Evolutionary conservation across 1,284 basidiomycete species (phyloP).

Genomic region (Mycosarcoma maydis): DNA sequence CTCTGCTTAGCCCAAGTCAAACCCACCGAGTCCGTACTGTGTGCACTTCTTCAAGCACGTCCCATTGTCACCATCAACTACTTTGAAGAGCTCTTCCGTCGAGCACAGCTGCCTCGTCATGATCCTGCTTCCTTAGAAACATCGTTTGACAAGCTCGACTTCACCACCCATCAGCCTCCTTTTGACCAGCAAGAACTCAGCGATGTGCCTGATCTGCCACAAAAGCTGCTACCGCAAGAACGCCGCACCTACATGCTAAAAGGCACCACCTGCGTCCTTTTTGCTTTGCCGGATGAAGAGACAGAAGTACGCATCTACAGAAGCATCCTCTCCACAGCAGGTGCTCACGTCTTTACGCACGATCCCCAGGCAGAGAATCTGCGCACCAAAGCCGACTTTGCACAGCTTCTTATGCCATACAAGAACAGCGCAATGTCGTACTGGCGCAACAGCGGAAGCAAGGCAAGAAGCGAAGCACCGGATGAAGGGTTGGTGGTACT

Average conservation of each 20-base stretch:
- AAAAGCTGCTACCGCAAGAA: conserved; percentile 19
- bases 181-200: conserved; percentile 31
- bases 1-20: conserved; percentile 41
- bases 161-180: conserved; percentile 27
- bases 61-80: conserved; percentile 44
- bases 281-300: conserved; percentile 33
- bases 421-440: conserved; percentile 43
- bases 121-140: conserved; percentile 42
- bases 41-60: conserved; percentile 29
- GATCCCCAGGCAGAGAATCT: conserved; percentile 27
- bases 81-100: conserved; percentile 42
- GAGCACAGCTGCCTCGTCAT: conserved; percentile 30
- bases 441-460: conserved; percentile 34
- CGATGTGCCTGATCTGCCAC: conserved; percentile 24
- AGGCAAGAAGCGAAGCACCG: conserved; percentile 39
- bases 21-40: conserved; percentile 40
- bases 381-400: conserved; percentile 40
- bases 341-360: conserved; percentile 33
- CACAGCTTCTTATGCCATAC: conserved; percentile 45
- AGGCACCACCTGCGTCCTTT: conserved; percentile 48
- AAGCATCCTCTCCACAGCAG: conserved; percentile 26
- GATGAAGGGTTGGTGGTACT: conserved; percentile 51
- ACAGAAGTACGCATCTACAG: conserved; percentile 38
- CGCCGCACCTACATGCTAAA: conserved; percentile 43
- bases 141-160: conserved; percentile 28